phyloP scores from a whole-genome alignment of 805 yeast genomes.

The Debaryomyces hansenii region DNA sequence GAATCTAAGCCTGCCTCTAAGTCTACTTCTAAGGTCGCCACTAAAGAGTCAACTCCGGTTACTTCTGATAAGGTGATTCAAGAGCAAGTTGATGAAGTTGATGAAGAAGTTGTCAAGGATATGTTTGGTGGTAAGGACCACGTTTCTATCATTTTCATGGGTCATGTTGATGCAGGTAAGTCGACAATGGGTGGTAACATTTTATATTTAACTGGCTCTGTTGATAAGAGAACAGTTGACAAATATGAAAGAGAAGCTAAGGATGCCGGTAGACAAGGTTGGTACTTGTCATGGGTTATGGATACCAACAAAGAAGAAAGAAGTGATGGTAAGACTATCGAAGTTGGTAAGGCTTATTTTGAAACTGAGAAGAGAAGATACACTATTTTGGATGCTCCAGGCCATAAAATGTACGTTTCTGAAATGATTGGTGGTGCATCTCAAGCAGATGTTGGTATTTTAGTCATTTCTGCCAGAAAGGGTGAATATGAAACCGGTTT shows the following conservation, averaged over 20 bases:
- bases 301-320: conserved; percentile 99
- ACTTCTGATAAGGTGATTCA: conserved; percentile 50
- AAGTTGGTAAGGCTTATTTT: conserved; percentile 96
- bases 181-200: conserved; percentile 99
- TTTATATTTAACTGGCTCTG: conserved; percentile 90
- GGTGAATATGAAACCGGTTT: conserved; percentile 99
- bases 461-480: conserved; percentile 96
- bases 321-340: conserved; percentile 98
- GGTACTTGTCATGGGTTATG: conserved; percentile 99
- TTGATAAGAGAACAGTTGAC: conserved; percentile 97
- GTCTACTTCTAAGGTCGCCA: conserved; percentile 9
- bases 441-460: conserved; percentile 97
- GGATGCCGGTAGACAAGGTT: conserved; percentile 99
- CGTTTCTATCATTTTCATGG: conserved; percentile 96
- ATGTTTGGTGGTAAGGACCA: conserved; percentile 98
- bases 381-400: conserved; percentile 98
- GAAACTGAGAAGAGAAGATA: conserved; percentile 98
- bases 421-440: conserved; percentile 99
- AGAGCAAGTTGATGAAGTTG: conserved; percentile 79
- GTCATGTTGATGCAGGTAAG: conserved; percentile 99
- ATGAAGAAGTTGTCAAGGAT: conserved; percentile 84
- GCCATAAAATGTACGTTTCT: conserved; percentile 98
- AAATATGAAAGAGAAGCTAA: conserved; percentile 98
- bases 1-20: conserved; percentile 13
- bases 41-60: conserved; percentile 16